These are phyloP conservation scores for Blastobotrys chiropterorum DNA, from an alignment of 805 yeast genomes.

Conservation along the genomic window DNA sequence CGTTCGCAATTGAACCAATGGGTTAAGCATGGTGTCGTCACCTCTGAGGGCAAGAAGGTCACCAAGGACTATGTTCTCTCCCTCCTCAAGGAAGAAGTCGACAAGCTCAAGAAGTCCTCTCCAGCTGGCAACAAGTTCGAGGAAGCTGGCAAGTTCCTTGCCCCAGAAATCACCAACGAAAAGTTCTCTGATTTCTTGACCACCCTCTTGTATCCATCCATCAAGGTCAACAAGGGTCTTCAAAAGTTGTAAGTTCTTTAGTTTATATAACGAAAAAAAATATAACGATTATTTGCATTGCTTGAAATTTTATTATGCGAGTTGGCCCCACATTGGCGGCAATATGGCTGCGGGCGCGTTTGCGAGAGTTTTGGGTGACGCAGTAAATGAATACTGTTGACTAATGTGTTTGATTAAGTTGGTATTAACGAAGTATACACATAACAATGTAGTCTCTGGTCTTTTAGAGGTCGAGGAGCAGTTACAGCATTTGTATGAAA, in stretches of 20 bases:
- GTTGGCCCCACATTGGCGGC: no score
- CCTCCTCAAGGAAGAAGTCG: constrained; percentile 51
- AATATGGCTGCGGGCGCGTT: no score
- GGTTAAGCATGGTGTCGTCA: constrained; percentile 56
- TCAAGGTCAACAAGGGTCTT: constrained; percentile 7
- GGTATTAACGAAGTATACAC: no score
- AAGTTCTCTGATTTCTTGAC: constrained; percentile 62
- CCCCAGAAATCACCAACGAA: constrained; percentile 60
- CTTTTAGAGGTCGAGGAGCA: no score
- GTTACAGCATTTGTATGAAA: no score
- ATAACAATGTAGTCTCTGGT: no score
- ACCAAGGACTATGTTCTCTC: constrained; percentile 45
- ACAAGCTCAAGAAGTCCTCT: constrained; percentile 43
- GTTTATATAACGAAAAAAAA: not conserved
- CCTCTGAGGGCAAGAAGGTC: constrained; percentile 50
- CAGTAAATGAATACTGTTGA: no score
- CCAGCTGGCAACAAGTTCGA: constrained; percentile 45
- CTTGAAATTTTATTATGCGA: no score
- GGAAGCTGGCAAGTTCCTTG: constrained; percentile 51
- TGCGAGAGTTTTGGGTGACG: no score
- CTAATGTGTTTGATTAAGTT: no score
- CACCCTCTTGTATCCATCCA: constrained; percentile 44
- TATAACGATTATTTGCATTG: not conserved
- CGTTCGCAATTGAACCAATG: constrained; percentile 69
- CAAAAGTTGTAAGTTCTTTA: constrained; percentile 1